Conservation (phyloP, 768 basidiomycete genomes). For the Hirschioporus abietinus region DNA sequence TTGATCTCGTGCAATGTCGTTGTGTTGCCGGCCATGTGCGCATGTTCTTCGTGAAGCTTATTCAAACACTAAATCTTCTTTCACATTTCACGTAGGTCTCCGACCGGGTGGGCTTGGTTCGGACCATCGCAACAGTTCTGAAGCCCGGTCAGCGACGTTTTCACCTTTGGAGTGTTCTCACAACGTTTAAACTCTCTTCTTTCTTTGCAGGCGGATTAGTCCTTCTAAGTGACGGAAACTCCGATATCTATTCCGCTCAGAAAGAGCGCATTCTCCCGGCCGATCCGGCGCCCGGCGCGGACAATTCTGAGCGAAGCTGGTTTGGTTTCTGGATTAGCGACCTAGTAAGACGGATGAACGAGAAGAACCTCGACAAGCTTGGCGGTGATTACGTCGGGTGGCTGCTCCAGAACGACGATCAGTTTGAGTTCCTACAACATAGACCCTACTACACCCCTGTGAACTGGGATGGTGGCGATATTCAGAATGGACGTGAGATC, state of each 20-base stretch:
- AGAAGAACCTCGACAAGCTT: background rate
- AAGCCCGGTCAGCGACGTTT: background rate
- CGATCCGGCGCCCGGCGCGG: background rate
- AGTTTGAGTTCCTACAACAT: constrained; percentile 8
- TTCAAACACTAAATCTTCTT: background rate
- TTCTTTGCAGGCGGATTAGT: constrained; percentile 18
- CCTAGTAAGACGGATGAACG: background rate
- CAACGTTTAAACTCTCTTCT: background rate
- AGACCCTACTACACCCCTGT: constrained; percentile 17
- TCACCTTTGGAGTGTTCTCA: background rate
- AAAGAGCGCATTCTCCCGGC: constrained; percentile 5
- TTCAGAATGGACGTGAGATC: constrained; percentile 16
- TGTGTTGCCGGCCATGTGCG: constrained; percentile 22
- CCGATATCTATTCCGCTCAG: constrained; percentile 16
- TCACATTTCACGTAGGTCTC: background rate
- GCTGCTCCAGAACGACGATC: constrained; percentile 10
- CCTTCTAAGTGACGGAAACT: constrained; percentile 20
- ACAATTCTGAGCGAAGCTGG: background rate
- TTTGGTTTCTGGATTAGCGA: background rate
- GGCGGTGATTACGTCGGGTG: background rate
- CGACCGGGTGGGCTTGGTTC: background rate
- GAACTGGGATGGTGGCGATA: constrained; percentile 17
- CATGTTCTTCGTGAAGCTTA: background rate
- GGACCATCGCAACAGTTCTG: background rate
- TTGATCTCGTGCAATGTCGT: constrained; percentile 24